Conservation (phyloP, 345 rosid genomes). For the Populus simonii region DNA sequence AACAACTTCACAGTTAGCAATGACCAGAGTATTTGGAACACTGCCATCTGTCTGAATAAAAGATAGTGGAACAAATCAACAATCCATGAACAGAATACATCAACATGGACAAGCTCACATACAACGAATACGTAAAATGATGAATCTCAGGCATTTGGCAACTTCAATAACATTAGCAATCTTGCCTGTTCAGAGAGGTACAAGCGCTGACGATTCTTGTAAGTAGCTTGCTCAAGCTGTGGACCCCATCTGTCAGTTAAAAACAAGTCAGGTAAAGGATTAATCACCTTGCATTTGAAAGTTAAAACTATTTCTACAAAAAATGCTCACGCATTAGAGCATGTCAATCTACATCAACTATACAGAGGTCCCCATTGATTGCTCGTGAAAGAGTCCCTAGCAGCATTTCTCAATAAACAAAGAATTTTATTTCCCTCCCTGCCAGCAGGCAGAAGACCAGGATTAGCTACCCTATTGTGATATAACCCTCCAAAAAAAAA, state of each 20-base stretch:
- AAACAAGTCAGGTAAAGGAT: conserved; percentile 1
- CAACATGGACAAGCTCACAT: background rate
- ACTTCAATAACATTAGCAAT: background rate
- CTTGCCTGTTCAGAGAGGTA: conserved; percentile 65
- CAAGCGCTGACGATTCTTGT: conserved; percentile 62
- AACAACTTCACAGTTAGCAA: conserved; percentile 80
- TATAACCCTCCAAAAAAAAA: no score
- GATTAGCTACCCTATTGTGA: no score
- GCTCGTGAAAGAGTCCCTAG: no score
- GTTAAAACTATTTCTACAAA: background rate
- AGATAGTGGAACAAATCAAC: background rate
- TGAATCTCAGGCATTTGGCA: no score
- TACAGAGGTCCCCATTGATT: no score
- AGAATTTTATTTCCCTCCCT: no score
- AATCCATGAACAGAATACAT: background rate
- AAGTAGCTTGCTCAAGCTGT: conserved; percentile 63
- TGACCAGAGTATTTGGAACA: conserved; percentile 87
- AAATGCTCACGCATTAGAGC: background rate
- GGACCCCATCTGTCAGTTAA: conserved; percentile 56
- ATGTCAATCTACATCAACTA: no score
- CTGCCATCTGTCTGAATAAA: conserved; percentile 74
- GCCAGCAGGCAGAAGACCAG: no score
- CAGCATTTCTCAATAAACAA: no score
- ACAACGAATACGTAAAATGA: no score
- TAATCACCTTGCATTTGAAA: background rate